Conservation (phyloP, 2,329 filamentous ascomycete species). For the Trichoderma arundinaceum region DNA sequence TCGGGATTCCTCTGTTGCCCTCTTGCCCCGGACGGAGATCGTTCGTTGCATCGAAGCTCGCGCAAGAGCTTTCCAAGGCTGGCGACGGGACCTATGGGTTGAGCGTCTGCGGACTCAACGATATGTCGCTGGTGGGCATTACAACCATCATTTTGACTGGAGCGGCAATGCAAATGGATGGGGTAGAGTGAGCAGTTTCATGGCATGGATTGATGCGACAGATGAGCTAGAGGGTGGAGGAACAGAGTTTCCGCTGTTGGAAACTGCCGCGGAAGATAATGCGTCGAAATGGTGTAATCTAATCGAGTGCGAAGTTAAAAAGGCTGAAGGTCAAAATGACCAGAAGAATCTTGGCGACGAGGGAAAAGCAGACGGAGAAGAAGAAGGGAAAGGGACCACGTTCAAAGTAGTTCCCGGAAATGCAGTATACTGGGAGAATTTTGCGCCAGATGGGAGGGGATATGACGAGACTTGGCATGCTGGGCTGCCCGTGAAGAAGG, state of each 20-base stretch:
- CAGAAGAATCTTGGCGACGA: constrained; percentile 28
- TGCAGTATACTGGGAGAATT: constrained; percentile 65
- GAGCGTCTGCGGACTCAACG: constrained; percentile 59
- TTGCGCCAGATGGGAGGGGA: constrained; percentile 56
- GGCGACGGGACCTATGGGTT: constrained; percentile 59
- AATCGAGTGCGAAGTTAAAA: constrained; percentile 50
- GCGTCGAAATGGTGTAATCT: constrained; percentile 55
- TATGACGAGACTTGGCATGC: constrained; percentile 63
- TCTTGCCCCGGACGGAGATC: constrained; percentile 53
- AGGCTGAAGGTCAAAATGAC: background rate
- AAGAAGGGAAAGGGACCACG: constrained; percentile 43
- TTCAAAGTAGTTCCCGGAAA: constrained; percentile 59
- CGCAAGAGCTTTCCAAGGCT: constrained; percentile 56
- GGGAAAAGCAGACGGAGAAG: constrained; percentile 8
- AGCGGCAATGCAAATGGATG: constrained; percentile 51
- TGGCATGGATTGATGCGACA: constrained; percentile 56
- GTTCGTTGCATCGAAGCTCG: constrained; percentile 57
- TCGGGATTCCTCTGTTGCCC: constrained; percentile 59
- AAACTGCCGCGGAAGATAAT: constrained; percentile 35
- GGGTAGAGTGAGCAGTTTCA: constrained; percentile 59
- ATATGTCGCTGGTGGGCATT: constrained; percentile 55
- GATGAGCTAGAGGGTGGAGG: constrained; percentile 53
- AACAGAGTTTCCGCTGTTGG: constrained; percentile 56
- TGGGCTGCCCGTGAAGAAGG: constrained; percentile 56
- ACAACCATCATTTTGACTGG: constrained; percentile 62